Percentiles rank a stretch among this genome's conserved stretches.
Evolutionary conservation across 2,329 filamentous ascomycete species (phyloP).

Genomic region (Sclerotinia spermophila): DNA sequence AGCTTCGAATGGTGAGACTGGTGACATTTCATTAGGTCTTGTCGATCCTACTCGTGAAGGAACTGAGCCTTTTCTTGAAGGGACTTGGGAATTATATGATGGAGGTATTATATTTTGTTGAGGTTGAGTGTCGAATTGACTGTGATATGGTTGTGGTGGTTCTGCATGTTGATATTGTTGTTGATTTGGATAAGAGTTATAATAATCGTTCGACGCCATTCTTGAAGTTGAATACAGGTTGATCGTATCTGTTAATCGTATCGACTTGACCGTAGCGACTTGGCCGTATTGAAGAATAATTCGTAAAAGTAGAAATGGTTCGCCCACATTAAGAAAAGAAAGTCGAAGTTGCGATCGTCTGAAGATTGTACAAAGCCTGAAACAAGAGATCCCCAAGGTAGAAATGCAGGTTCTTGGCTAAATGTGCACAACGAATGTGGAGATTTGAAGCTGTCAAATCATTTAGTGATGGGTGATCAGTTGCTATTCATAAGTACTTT

Average conservation of each 20-base stretch:
- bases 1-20: conserved; percentile 57
- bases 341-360: conserved; percentile 11
- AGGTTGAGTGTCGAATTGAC: conserved; percentile 21
- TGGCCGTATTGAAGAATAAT: background rate
- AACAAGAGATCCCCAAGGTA: conserved; percentile 14
- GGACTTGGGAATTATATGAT: conserved; percentile 31
- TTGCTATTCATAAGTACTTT: background rate
- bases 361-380: conserved; percentile 12
- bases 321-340: background rate
- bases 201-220: conserved; percentile 36
- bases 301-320: background rate
- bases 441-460: background rate
- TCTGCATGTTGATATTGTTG: conserved; percentile 19
- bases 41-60: conserved; percentile 22
- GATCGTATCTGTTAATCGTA: background rate
- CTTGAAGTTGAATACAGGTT: background rate
- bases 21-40: conserved; percentile 20
- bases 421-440: conserved; percentile 6
- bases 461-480: background rate
- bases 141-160: conserved; percentile 24
- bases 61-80: conserved; percentile 22
- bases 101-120: conserved; percentile 24
- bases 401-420: conserved; percentile 4
- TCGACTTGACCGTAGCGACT: no score
- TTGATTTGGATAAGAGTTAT: conserved; percentile 28